Percentiles rank a stretch among this genome's conserved stretches.
phyloP scores from a whole-genome alignment of 2,329 filamentous ascomycete species.

The Fusarium sp. region DNA sequence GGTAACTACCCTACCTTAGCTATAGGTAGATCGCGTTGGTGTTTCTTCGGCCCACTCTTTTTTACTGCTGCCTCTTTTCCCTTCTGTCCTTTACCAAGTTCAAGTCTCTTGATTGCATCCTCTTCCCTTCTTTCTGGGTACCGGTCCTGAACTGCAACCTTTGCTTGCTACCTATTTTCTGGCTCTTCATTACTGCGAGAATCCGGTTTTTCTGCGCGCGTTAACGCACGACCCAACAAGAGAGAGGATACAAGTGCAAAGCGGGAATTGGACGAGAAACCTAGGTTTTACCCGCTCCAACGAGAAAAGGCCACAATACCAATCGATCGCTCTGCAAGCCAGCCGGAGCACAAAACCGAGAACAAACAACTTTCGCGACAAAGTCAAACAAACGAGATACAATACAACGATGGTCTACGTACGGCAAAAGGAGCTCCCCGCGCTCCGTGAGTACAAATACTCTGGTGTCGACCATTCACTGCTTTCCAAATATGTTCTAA shows the following conservation, averaged over 20 bases:
- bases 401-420: conserved; percentile 85
- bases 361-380: neutral
- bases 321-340: conserved; percentile 6
- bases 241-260: conserved; percentile 16
- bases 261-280: conserved; percentile 22
- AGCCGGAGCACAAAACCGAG: neutral
- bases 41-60: conserved; percentile 33
- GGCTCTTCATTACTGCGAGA: neutral
- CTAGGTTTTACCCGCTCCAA: conserved; percentile 22
- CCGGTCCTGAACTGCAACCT: neutral
- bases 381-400: neutral
- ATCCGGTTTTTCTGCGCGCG: neutral
- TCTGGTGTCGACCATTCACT: conserved; percentile 89
- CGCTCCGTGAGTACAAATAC: conserved; percentile 96
- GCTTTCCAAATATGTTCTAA: conserved; percentile 90
- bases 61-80: conserved; percentile 26
- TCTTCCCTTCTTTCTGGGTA: neutral
- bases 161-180: neutral
- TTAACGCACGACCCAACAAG: neutral
- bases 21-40: neutral
- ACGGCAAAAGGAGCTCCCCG: conserved; percentile 86
- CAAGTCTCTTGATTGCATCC: neutral
- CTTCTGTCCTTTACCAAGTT: conserved; percentile 21
- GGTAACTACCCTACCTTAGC: neutral
- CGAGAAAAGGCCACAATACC: conserved; percentile 29